These are phyloP conservation scores for Yarrowia yakushimensis DNA, from an alignment of 805 yeast genomes.

Conservation along the genomic window DNA sequence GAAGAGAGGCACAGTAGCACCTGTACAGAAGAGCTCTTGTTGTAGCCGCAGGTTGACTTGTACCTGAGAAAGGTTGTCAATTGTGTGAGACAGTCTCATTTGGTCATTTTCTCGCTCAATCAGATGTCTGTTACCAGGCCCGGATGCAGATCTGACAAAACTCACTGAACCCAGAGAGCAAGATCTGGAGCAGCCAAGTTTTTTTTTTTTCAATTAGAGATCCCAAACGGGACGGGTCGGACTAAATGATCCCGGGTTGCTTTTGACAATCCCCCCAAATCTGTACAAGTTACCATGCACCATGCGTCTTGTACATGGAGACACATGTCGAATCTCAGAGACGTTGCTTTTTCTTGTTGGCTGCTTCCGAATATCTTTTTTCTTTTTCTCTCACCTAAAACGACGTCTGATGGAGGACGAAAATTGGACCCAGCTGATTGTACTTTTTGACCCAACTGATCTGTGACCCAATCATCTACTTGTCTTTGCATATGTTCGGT, in stretches of 20 bases:
- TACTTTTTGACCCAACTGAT: too few relatives aligned
- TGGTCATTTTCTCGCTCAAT: background rate
- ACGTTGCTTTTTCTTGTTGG: slow-evolving; percentile 2
- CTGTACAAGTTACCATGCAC: background rate
- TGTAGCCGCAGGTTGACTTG: background rate
- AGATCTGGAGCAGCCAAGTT: background rate
- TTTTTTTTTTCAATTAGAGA: too few relatives aligned
- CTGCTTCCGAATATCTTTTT: background rate
- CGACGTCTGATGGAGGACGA: background rate
- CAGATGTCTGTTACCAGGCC: too few relatives aligned
- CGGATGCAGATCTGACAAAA: too few relatives aligned
- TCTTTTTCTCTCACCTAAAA: slow-evolving; percentile 1
- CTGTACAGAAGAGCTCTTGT: too few relatives aligned
- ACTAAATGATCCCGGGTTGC: background rate
- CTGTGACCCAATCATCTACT: too few relatives aligned
- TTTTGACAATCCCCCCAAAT: background rate
- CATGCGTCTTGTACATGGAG: background rate
- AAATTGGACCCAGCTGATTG: background rate
- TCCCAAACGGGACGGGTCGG: background rate
- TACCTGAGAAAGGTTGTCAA: background rate
- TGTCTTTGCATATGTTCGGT: too few relatives aligned
- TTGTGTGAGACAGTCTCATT: slow-evolving; percentile 9
- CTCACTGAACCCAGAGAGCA: too few relatives aligned
- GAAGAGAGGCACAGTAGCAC: background rate
- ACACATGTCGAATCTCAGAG: background rate